Evolutionary conservation across 2,329 filamentous ascomycete genomes (phyloP).

Genomic region (Pseudogymnoascus sp.): DNA sequence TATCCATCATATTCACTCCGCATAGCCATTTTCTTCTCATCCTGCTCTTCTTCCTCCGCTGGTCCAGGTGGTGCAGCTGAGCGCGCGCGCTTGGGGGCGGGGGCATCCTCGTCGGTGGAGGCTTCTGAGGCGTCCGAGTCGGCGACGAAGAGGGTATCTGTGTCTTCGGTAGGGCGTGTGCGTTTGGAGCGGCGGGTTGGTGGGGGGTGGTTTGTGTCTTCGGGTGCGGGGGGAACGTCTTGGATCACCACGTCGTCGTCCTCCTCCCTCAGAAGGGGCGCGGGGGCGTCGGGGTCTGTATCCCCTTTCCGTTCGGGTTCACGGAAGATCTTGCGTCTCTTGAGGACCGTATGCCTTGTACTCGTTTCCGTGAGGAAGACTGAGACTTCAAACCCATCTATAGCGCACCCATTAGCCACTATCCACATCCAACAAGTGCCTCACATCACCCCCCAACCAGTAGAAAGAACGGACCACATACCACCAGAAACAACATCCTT

Average conservation of each 20-base stretch:
- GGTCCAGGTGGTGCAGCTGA: slow-evolving; percentile 25
- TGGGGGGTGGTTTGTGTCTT: slow-evolving; percentile 10
- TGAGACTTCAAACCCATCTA: slow-evolving; percentile 92
- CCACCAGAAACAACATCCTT: slow-evolving; percentile 83
- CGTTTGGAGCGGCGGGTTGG: slow-evolving; percentile 24
- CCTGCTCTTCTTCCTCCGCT: slow-evolving; percentile 39
- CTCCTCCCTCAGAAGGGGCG: slow-evolving; percentile 17
- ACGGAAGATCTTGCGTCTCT: slow-evolving; percentile 72
- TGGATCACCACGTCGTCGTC: slow-evolving; percentile 22
- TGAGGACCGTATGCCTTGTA: slow-evolving; percentile 76
- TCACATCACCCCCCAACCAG: neutral
- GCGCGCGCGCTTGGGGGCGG: slow-evolving; percentile 38
- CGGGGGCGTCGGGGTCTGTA: slow-evolving; percentile 12
- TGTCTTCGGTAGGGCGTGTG: slow-evolving; percentile 21
- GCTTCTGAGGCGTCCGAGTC: neutral
- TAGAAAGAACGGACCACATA: slow-evolving; percentile 33
- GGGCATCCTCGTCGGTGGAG: slow-evolving; percentile 24
- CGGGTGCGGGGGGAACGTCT: slow-evolving; percentile 19
- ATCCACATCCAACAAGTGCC: neutral
- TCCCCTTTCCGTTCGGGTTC: slow-evolving; percentile 45
- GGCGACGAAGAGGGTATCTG: slow-evolving; percentile 11
- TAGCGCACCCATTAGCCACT: neutral
- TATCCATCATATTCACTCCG: slow-evolving; percentile 91
- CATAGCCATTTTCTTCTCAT: slow-evolving; percentile 87
- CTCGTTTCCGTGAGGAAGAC: slow-evolving; percentile 85